phyloP scores from a whole-genome alignment of 805 yeast species.

The Priceomyces haplophilus region DNA sequence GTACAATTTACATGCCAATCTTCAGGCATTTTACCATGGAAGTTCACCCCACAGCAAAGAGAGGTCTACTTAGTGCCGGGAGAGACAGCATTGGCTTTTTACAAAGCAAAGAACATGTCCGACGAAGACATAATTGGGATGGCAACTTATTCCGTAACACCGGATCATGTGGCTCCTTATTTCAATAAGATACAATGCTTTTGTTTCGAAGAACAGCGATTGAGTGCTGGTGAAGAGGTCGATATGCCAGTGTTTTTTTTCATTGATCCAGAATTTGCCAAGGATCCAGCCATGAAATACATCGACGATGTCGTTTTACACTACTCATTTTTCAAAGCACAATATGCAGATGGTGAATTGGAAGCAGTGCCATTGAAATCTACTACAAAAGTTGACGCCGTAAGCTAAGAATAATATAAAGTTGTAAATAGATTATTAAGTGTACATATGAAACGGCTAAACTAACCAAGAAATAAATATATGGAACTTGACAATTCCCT shows the following conservation, averaged over 20 bases:
- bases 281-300: conserved; percentile 88
- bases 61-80: conserved; percentile 94
- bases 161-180: conserved; percentile 94
- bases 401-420: background rate
- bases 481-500: background rate
- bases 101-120: conserved; percentile 82
- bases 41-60: conserved; percentile 87
- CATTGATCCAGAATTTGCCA: conserved; percentile 92
- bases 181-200: conserved; percentile 97
- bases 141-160: conserved; percentile 97
- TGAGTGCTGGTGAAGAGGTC: conserved; percentile 93
- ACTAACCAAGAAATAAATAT: background rate
- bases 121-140: conserved; percentile 92
- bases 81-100: conserved; percentile 95
- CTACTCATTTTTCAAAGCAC: conserved; percentile 84
- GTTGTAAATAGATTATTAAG: conserved; percentile 2
- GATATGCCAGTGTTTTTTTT: conserved; percentile 99
- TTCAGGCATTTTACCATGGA: conserved; percentile 90
- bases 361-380: conserved; percentile 33
- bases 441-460: conserved; percentile 4
- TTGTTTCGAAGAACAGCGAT: conserved; percentile 94
- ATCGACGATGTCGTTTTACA: conserved; percentile 87
- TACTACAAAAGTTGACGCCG: conserved; percentile 4
- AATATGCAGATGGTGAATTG: conserved; percentile 40
- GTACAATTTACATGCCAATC: conserved; percentile 92